Percentiles rank a stretch among this genome's conserved stretches.
These are phyloP conservation scores for Tulasnella sp. DNA, from an alignment of 768 basidiomycete species.

Conservation along the genomic window DNA sequence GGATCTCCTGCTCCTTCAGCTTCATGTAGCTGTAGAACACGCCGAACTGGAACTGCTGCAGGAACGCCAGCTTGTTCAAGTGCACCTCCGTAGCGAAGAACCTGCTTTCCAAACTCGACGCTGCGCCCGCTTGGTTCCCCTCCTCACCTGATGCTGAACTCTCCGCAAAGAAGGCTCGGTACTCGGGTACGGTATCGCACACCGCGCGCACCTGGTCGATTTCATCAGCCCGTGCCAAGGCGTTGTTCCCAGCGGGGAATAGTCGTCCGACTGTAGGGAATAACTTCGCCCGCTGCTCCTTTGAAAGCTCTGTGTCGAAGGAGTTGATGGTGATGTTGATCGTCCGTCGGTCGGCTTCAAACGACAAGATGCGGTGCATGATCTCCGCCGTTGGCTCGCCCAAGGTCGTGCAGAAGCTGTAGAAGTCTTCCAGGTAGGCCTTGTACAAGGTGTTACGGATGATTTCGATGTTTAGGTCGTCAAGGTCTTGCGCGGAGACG, in stretches of 20 bases:
- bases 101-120: conserved; percentile 81
- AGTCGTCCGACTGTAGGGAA: conserved; percentile 94
- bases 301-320: conserved; percentile 90
- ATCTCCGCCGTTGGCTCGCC: conserved; percentile 86
- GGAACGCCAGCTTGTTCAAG: conserved; percentile 90
- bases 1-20: conserved; percentile 88
- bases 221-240: conserved; percentile 91
- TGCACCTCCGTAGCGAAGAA: conserved; percentile 95
- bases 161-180: conserved; percentile 81
- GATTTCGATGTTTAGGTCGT: conserved; percentile 99
- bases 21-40: conserved; percentile 93
- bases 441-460: conserved; percentile 99
- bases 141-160: conserved; percentile 45
- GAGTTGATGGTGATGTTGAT: conserved; percentile 99
- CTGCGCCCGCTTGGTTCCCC: conserved; percentile 44
- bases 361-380: conserved; percentile 89
- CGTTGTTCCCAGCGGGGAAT: conserved; percentile 95
- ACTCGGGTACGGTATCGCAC: conserved; percentile 87
- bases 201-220: conserved; percentile 87
- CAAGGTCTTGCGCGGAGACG: conserved; percentile 91
- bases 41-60: conserved; percentile 96
- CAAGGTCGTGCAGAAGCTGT: conserved; percentile 76
- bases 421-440: conserved; percentile 97
- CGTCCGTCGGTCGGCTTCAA: conserved; percentile 95
- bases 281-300: conserved; percentile 91